Conservation (phyloP, 2,329 filamentous ascomycete species). For the Kalaharituber pfeilii region DNA sequence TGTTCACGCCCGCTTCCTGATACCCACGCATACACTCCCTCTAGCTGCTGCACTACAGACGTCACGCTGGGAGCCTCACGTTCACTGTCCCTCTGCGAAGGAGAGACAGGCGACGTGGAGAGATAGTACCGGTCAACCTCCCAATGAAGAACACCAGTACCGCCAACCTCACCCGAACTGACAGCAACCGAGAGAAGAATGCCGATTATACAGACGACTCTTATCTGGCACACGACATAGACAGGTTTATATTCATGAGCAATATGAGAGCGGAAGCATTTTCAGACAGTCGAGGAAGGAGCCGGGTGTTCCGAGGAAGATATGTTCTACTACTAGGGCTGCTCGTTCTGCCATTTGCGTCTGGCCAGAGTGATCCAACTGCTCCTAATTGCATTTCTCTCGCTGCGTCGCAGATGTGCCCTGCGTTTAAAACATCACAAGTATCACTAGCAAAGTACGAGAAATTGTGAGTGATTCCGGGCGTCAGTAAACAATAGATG, state of each 20-base stretch:
- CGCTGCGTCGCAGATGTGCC: conserved; percentile 26
- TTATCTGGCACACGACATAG: neutral
- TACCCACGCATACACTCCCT: neutral
- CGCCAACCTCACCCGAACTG: neutral
- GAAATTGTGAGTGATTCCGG: conserved; percentile 21
- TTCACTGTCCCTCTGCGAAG: neutral
- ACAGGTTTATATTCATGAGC: neutral
- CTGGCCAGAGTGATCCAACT: conserved; percentile 13
- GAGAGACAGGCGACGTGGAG: conserved; percentile 1
- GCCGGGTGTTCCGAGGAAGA: neutral
- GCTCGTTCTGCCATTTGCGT: conserved; percentile 6
- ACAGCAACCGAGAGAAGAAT: neutral
- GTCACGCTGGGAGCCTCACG: neutral
- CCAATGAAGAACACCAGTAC: neutral
- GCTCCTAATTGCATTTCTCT: conserved; percentile 27
- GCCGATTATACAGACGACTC: neutral
- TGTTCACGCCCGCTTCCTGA: neutral
- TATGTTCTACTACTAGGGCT: neutral
- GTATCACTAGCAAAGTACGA: conserved; percentile 26
- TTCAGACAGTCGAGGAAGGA: neutral
- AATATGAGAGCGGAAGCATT: neutral
- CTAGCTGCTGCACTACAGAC: neutral
- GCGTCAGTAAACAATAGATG: too few relatives aligned
- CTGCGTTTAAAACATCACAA: conserved; percentile 28
- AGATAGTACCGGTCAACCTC: neutral